Evolutionary conservation across 495 filamentous ascomycete species (phyloP), one percentile per base, ranked within the genome.

Genomic region (Cudoniella acicularis): DNA sequence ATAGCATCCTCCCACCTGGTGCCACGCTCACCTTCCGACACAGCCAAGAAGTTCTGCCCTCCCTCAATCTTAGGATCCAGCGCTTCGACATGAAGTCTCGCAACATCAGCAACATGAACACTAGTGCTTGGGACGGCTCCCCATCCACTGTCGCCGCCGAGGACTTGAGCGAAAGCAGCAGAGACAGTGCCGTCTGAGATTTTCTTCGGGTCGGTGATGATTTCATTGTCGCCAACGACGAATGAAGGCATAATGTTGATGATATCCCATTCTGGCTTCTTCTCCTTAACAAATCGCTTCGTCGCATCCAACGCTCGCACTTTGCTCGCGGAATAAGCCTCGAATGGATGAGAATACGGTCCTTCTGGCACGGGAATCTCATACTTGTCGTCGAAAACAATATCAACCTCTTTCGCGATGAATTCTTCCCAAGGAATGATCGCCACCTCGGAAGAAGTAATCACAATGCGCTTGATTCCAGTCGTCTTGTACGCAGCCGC

Each of bases 161-260:
- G 66, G 36, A 75, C 69, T 16, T 70, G 57, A 10, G 66, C 71
- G 17, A 77, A 53, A 3, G 74, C 64, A 6, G 72, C 61, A 13
- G 65, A 55, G 60, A 73, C 73, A 22, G 71, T 75, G 20, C 74
- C 70, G 21, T 69, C 67, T 59, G 73, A 60, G 24, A 71, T 64
- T 41, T 73, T 49, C 40, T 66, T 59, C 10, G 64, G 41, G 10
- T 67, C 67, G 2, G 70, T 71, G 10, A 67, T 64, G 2, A 75
- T 64, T 47, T 79, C 75, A 52, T 81, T 71, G 22, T 64, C 64
- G 4, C 79, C 78, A 13, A 77, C 42, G 9, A 77, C 68, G 64
- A 78, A 75, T 2, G 70, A 69, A 0, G 79, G 79, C 57, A 74
- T 69, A 56, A 82, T 68, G 63, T 76, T 66, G 24, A 79, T 73